Evolutionary conservation across 169 alveolate species (phyloP), one percentile per base, ranked within the genome.

Genomic region (Ichthyophthirius multifiliis): DNA sequence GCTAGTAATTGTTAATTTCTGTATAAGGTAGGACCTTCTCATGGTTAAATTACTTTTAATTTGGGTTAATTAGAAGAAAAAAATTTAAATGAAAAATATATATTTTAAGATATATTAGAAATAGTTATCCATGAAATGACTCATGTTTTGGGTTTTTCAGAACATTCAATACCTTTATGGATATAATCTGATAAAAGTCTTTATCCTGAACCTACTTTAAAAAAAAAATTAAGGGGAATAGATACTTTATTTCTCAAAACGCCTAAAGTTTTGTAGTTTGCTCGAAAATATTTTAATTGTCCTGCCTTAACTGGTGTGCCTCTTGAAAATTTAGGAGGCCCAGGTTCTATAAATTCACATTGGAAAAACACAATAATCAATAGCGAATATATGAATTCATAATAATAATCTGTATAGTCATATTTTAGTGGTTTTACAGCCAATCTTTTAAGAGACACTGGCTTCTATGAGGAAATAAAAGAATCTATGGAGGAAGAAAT

Each of bases 291-390:
- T 65, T 83, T 83, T 76, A 48, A 48, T 6, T 83, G 89, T 46
- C 23, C 74, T 31, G n/a, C 75, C 4, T 20, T 67, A 39, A 45
- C n/a, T 9, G 84, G 85, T 5, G 65, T 65, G 5, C 63, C 41
- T 32, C 63, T 83, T 27, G 89, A 83, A 82, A 75, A 74, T 43
- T 64, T 62, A 74, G 83, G 88, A 43, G 83, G 83, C 27, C 5
- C 7, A 12, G 88, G 88, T 16, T 41, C 80, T 16, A 73, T 63
- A 15, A 55, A 83, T 6, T 63, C 84, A 9, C 89, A 83, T 39
- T 76, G 84, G 82, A 82, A 76, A 44, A 12, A 55, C 2, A 46
- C 74, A 34, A 23, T 64, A 23, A 46, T 83, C 44, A 44, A 65
- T 30, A 67, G 71, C 9, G 89, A 83, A 39, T 75, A 55, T 47